Conservation (phyloP, 2,329 filamentous ascomycete genomes). For the Xylaria sp. region DNA sequence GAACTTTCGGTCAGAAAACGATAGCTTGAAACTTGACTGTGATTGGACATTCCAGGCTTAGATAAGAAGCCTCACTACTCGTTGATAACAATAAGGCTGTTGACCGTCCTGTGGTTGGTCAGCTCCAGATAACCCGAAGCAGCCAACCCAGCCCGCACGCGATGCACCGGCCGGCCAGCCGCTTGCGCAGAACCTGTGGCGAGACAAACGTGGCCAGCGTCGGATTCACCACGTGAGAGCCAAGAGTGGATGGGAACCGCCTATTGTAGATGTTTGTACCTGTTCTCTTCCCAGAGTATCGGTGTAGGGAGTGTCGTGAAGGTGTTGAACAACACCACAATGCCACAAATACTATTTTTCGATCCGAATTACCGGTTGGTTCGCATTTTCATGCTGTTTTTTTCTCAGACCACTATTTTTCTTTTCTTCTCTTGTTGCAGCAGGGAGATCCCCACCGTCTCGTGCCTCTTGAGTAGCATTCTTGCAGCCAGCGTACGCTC, state of each 20-base stretch:
- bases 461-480: not conserved
- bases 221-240: constrained; percentile 36
- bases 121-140: not conserved
- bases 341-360: not conserved
- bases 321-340: not conserved
- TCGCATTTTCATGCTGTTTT: constrained; percentile 1
- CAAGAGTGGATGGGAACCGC: constrained; percentile 13
- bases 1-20: constrained; percentile 17
- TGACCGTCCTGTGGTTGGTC: constrained; percentile 20
- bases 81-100: constrained; percentile 13
- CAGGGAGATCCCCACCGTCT: constrained; percentile 1
- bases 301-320: not conserved
- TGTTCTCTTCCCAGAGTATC: constrained; percentile 2
- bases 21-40: not conserved
- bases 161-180: constrained; percentile 19
- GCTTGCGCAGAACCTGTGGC: constrained; percentile 27
- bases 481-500: not conserved
- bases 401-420: not conserved
- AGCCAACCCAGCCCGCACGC: constrained; percentile 7
- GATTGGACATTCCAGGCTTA: constrained; percentile 2
- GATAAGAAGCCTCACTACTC: constrained; percentile 1
- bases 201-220: constrained; percentile 34
- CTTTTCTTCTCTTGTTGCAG: not conserved
- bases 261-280: not conserved
- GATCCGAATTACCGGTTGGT: constrained; percentile 6